Evolutionary conservation across 768 basidiomycete species (phyloP), one percentile per base, ranked within the genome.

Genomic region (Suillus tomentosus): DNA sequence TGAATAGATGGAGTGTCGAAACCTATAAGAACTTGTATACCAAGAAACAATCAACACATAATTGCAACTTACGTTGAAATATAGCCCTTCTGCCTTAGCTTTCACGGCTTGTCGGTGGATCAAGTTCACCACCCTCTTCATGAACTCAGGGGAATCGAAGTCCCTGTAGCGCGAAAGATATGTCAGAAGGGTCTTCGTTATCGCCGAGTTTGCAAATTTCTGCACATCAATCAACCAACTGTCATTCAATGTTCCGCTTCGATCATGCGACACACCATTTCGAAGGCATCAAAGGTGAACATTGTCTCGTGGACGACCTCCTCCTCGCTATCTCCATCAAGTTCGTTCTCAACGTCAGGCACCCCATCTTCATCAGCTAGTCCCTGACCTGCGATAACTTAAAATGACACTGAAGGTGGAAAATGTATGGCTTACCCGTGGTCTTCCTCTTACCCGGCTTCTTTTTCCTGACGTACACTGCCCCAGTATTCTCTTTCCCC

Each of bases 221-320:
- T 99, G 71, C 31, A 37, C 60, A 61, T 65, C 64, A 63, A 66
- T 71, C 64, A 60, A 31, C 45, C 53, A 59, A 27, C 51, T 60
- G 63, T 73, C 55, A 64, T 65, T 71, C 60, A 68, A 68, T 3
- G 15, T 56, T 53, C 55, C 51, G 61, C 64, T 67, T 62, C 43
- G 59, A 66, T 37, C 65, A 59, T 40, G 69, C 69, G 59, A 81
- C 81, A 64, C 68, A 95, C 97, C 82, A 85, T 82, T 78, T 99
- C 94, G 69, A 95, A 97, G 36, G 89, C 86, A 69, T 94, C 91
- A 73, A 99, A 95, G 3, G 93, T 92, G 78, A 97, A 96, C 73
- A 89, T 85, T 45, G 92, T 94, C 73, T 98, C 96, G 45, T 86
- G 82, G 58, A 92, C 82, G 34, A 88, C 81, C 36, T 86, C 86